These are phyloP conservation scores for Taxillus chinensis DNA, from an alignment of 164 flowering plant species.

Conservation along the genomic window DNA sequence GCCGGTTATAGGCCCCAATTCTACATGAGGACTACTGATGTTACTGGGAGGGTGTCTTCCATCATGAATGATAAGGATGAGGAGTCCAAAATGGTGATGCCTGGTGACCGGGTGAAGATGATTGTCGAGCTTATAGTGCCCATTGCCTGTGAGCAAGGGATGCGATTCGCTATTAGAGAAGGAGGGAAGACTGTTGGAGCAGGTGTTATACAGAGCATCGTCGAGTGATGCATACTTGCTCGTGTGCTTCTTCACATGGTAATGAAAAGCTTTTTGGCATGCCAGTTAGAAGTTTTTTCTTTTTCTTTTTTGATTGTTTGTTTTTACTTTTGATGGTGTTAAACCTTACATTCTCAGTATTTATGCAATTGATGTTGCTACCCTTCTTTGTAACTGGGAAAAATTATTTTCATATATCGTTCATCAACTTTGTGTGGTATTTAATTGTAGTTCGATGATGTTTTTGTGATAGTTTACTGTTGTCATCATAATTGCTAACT, in stretches of 20 bases:
- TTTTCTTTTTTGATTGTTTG: neutral
- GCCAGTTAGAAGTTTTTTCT: neutral
- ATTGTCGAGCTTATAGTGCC: slow-evolving; percentile 54
- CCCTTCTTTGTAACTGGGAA: too few species aligned
- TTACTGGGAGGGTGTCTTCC: slow-evolving; percentile 39
- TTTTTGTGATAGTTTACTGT: too few species aligned
- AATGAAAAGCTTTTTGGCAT: neutral
- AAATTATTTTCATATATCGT: too few species aligned
- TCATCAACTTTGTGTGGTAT: neutral
- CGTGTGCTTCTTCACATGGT: neutral
- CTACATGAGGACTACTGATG: slow-evolving; percentile 70
- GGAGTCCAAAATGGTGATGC: slow-evolving; percentile 81
- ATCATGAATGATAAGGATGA: slow-evolving; percentile 63
- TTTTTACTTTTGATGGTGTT: slow-evolving; percentile 7
- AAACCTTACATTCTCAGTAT: slow-evolving; percentile 5
- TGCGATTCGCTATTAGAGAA: slow-evolving; percentile 68
- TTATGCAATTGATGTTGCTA: slow-evolving; percentile 10
- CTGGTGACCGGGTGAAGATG: slow-evolving; percentile 67
- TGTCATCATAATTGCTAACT: too few species aligned
- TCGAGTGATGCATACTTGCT: slow-evolving; percentile 26
- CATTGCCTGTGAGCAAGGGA: slow-evolving; percentile 55
- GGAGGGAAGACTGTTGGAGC: slow-evolving; percentile 76
- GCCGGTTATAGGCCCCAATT: slow-evolving; percentile 58
- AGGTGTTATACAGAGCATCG: slow-evolving; percentile 47
- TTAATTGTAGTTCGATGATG: too few species aligned